Evolutionary conservation across 2,329 filamentous ascomycete species (phyloP).

Genomic region (Trichoderma sp.): DNA sequence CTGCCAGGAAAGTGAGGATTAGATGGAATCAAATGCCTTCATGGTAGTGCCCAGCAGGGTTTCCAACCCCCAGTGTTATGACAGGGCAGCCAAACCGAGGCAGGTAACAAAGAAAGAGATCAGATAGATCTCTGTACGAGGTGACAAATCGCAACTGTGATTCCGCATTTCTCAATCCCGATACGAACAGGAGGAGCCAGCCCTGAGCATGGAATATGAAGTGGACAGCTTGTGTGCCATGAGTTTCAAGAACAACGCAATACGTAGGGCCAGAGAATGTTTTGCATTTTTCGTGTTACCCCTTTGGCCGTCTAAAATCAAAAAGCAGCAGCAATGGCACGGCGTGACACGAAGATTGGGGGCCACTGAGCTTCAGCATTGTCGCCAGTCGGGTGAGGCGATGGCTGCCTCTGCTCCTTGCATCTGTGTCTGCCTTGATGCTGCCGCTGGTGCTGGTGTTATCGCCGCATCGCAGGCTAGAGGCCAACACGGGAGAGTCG

Average conservation of each 20-base stretch:
- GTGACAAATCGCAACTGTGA: slow-evolving; percentile 17
- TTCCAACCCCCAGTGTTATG: background rate
- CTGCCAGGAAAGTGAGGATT: background rate
- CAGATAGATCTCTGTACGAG: slow-evolving; percentile 23
- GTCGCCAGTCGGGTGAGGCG: slow-evolving; percentile 3
- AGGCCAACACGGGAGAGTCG: background rate
- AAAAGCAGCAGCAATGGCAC: background rate
- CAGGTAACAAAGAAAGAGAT: background rate
- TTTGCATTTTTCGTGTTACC: slow-evolving; percentile 19
- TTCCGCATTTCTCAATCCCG: slow-evolving; percentile 9
- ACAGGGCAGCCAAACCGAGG: background rate
- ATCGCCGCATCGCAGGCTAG: background rate
- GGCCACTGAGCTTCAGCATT: slow-evolving; percentile 14
- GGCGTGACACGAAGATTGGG: slow-evolving; percentile 7
- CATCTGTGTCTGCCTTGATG: background rate
- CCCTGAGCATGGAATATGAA: background rate
- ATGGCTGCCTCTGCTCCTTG: background rate
- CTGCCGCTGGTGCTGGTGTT: background rate
- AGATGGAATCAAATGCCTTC: background rate
- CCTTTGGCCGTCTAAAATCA: slow-evolving; percentile 10
- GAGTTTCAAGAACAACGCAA: background rate
- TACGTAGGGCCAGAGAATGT: slow-evolving; percentile 14
- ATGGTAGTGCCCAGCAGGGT: background rate
- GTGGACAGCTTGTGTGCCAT: background rate
- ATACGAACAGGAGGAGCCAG: background rate